Percentiles rank a stretch among this genome's conserved stretches.
These are phyloP conservation scores for Cruciata laevipes DNA, from an alignment of 257 asterid species.

Conservation along the genomic window DNA sequence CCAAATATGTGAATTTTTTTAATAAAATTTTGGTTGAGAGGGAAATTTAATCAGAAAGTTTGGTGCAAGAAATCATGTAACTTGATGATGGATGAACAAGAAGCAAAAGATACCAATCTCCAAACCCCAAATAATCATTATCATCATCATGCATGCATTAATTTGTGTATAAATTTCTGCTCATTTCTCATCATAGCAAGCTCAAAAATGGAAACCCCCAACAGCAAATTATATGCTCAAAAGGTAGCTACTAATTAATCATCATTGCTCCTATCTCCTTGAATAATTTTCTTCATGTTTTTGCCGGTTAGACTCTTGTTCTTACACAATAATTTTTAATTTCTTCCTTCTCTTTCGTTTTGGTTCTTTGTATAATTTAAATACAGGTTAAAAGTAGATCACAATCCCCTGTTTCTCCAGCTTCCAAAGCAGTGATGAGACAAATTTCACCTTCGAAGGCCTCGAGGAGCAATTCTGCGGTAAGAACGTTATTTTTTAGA, in stretches of 20 bases:
- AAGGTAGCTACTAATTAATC: constrained; percentile 17
- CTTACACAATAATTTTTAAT: not conserved
- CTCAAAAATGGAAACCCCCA: constrained; percentile 21
- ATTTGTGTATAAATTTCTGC: constrained; percentile 11
- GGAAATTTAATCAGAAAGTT: constrained; percentile 30
- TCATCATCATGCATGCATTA: constrained; percentile 5
- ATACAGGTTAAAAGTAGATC: constrained; percentile 10
- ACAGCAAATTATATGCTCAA: constrained; percentile 18
- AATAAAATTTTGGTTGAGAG: constrained; percentile 15
- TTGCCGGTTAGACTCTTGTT: not conserved
- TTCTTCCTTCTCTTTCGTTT: not conserved
- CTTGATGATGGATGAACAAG: constrained; percentile 24
- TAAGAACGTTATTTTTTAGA: too few relatives aligned
- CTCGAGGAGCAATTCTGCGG: constrained; percentile 23
- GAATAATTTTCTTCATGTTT: not conserved
- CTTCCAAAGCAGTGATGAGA: constrained; percentile 18
- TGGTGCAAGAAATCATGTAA: constrained; percentile 22
- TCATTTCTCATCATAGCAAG: constrained; percentile 7
- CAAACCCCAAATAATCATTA: constrained; percentile 14
- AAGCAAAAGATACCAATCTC: constrained; percentile 28
- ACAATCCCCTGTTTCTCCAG: constrained; percentile 21
- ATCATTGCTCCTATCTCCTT: not conserved
- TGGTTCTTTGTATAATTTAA: not conserved
- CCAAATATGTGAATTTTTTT: not conserved
- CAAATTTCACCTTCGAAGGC: constrained; percentile 18